Evolutionary conservation across 371 early-diverging fungal species (phyloP).

Genomic region (Saksenaea oblongispora): DNA sequence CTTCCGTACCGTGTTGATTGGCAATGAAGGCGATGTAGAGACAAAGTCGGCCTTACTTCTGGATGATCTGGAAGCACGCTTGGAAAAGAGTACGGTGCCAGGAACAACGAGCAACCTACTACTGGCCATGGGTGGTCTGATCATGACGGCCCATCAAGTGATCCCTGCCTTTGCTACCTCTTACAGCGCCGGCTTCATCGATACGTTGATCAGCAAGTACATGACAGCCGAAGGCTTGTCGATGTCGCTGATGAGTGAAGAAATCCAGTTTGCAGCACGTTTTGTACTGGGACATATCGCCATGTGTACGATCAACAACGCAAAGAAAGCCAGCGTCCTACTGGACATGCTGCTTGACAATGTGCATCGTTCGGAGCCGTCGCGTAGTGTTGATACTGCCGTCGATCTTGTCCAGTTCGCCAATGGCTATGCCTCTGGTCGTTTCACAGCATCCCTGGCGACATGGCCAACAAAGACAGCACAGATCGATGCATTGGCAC

Average conservation of each 20-base stretch:
- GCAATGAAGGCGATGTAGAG: slow-evolving; percentile 26
- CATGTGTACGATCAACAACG: slow-evolving; percentile 46
- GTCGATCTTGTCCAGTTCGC: slow-evolving; percentile 49
- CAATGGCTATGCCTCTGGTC: slow-evolving; percentile 54
- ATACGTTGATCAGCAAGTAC: slow-evolving; percentile 29
- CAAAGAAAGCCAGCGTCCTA: slow-evolving; percentile 31
- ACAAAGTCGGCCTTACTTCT: slow-evolving; percentile 28
- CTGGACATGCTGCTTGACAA: slow-evolving; percentile 19
- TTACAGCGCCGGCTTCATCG: slow-evolving; percentile 29
- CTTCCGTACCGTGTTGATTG: slow-evolving; percentile 33
- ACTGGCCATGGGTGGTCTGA: slow-evolving; percentile 54
- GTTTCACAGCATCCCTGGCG: slow-evolving; percentile 39
- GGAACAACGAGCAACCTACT: slow-evolving; percentile 56
- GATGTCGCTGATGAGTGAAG: slow-evolving; percentile 49
- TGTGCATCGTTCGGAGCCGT: not conserved
- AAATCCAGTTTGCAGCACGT: slow-evolving; percentile 60
- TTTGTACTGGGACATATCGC: slow-evolving; percentile 53
- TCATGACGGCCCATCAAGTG: slow-evolving; percentile 15
- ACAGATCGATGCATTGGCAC: slow-evolving; percentile 22
- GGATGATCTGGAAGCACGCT: slow-evolving; percentile 43
- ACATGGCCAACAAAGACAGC: slow-evolving; percentile 53
- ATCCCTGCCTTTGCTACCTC: slow-evolving; percentile 32
- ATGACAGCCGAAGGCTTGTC: slow-evolving; percentile 23
- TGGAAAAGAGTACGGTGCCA: slow-evolving; percentile 57
- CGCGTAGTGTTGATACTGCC: slow-evolving; percentile 31